These are phyloP conservation scores for Pseudogymnoascus sp. DNA, from an alignment of 2,329 filamentous ascomycete genomes.

Conservation along the genomic window DNA sequence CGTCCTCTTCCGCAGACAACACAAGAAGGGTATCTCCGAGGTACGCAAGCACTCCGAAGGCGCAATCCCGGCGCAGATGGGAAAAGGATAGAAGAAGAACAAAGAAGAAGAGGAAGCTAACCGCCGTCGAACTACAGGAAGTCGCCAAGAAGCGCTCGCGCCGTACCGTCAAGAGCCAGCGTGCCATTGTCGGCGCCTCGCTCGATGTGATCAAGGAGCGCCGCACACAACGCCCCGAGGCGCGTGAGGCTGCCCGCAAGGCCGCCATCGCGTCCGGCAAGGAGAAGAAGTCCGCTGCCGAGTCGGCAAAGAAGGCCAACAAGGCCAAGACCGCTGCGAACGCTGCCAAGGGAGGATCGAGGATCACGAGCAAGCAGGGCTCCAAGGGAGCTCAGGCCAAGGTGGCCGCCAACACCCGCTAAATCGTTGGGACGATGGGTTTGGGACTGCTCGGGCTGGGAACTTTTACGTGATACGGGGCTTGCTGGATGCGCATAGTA, in stretches of 20 bases:
- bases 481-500: conserved; percentile 13
- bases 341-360: conserved; percentile 70
- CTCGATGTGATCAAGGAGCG: conserved; percentile 99
- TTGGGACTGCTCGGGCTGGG: conserved; percentile 13
- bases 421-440: conserved; percentile 35
- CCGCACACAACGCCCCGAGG: conserved; percentile 89
- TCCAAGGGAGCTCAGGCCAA: conserved; percentile 84
- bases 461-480: conserved; percentile 10
- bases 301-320: conserved; percentile 95
- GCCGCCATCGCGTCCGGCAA: conserved; percentile 95
- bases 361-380: conserved; percentile 94
- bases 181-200: conserved; percentile 97
- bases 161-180: conserved; percentile 96
- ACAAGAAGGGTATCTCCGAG: conserved; percentile 99
- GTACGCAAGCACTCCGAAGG: conserved; percentile 49
- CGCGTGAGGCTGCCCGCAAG: conserved; percentile 81
- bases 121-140: conserved; percentile 57
- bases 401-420: conserved; percentile 80
- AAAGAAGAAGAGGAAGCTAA: conserved; percentile 1
- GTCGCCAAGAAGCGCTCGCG: conserved; percentile 99
- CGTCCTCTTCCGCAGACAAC: conserved; percentile 93
- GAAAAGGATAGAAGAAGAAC: background rate
- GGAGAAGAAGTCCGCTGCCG: conserved; percentile 88
- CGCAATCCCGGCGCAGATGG: conserved; percentile 3
- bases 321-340: conserved; percentile 87